Evolutionary conservation across 768 basidiomycete genomes (phyloP), one percentile per base, ranked within the genome.

Genomic region (Kwoniella sp.): DNA sequence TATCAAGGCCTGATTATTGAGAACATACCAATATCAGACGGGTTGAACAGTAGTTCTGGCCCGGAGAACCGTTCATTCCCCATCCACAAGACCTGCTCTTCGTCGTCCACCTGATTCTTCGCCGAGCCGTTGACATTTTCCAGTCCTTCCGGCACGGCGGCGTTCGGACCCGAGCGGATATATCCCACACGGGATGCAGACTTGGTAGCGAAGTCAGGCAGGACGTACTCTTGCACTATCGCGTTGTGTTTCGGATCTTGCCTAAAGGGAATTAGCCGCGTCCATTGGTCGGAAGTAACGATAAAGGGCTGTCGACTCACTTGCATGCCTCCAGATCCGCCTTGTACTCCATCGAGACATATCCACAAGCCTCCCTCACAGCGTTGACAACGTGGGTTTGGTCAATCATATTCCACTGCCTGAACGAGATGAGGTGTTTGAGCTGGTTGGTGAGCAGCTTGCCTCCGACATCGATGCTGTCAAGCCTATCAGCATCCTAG

Each of bases 321-420:
- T 84, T 83, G 77, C 85, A 88, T 7, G 75, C 74, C 73, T 90
- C 86, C 50, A 89, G 76, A 74, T 95, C 90, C 40, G 73, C 69
- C 53, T 78, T 79, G 77, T 87, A 91, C 65, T 72, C 63, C 17
- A 77, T 77, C 11, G 88, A 84, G 49, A 93, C 85, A 73, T 85
- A 95, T 75, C 89, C 91, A 70, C 89, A 91, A 14, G 81, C 74
- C 73, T 96, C 90, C 73, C 93, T 91, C 64, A 89, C 86, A 65
- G 86, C 81, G 76, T 93, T 91, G 79, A 95, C 85, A 69, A 96
- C 87, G 72, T 86, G 83, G 2, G 89, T 92, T 73, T 96, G 86
- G 66, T 95, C 90, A 84, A 92, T 91, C 88, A 96, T 89, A 73
- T 96, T 89, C 88, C 89, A 96, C 69, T 96, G 92, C 37, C 93